Evolutionary conservation across 139 green algal species (phyloP).

Genomic region (Spirogloea muscicola): DNA sequence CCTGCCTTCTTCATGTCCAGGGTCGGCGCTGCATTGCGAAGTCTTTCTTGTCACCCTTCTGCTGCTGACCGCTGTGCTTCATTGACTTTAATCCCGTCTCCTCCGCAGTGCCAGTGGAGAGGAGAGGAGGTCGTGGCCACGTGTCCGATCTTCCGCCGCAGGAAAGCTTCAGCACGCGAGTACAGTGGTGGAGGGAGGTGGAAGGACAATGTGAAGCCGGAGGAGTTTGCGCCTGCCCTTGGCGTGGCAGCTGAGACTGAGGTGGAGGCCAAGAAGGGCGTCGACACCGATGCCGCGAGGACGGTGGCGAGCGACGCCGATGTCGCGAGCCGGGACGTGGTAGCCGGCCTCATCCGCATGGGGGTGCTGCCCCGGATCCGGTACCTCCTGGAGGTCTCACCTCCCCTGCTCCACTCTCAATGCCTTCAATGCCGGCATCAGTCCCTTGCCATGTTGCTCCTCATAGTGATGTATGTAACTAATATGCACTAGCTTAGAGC

Average conservation of each 20-base stretch:
- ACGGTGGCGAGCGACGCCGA: constrained; percentile 20
- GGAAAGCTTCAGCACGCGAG: background rate
- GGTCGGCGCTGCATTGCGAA: too few species aligned
- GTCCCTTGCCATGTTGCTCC: too few species aligned
- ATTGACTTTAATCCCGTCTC: too few species aligned
- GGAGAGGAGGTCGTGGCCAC: background rate
- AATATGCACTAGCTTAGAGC: too few species aligned
- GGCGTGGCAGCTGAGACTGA: background rate
- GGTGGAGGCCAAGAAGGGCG: constrained; percentile 3
- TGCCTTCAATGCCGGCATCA: too few species aligned
- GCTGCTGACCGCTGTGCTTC: too few species aligned
- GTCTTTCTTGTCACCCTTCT: too few species aligned
- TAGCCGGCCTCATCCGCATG: constrained; percentile 28
- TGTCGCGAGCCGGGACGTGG: constrained; percentile 16
- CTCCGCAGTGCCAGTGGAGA: constrained; percentile 14
- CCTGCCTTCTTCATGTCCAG: too few species aligned
- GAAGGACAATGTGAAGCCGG: constrained; percentile 1
- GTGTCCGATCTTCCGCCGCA: background rate
- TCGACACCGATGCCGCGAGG: background rate
- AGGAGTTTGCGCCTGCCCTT: background rate
- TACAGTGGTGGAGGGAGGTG: constrained; percentile 3
- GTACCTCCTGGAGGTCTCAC: constrained; percentile 25
- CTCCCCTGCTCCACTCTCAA: background rate
- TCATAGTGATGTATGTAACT: too few species aligned
- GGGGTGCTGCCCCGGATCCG: constrained; percentile 31